Base-by-base conservation (phyloP, 352 stramenopile genomes). In the Phytophthora ramorum region DNA sequence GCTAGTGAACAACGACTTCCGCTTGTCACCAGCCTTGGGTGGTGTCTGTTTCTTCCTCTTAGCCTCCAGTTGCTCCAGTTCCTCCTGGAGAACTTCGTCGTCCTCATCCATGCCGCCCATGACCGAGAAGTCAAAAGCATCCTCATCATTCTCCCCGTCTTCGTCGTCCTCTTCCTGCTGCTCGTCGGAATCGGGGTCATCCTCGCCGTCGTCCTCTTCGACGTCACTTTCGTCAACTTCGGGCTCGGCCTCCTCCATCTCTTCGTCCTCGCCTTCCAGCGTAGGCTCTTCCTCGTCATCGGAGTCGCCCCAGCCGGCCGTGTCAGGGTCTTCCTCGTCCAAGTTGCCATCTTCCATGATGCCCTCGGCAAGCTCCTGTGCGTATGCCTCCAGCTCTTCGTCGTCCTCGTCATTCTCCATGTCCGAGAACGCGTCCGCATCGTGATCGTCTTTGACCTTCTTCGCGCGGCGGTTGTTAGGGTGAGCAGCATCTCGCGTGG, bases 321-420 rank as follows among this genome's bases (percentile, higher is more conserved):
- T 83, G n/a, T 94, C 79, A 0, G 80, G 79, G 55, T 96, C 85
- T 63, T 92, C 85, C 32, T 94, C 81, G 38, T 93, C 83, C 57
- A 88, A 65, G 50, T 92, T 75, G 41, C 74, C 88, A 41, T 96
- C 78, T 49, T 93, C 44, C 89, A 98, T 97, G 64, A 98, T 85
- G 0, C 85, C 85, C 54, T 97, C 81, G 4, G 93, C 93, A 60
- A 98, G 69, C 58, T 96, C 71, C 56, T 96, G 80, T 12, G 92
- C 93, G 60, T 93, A 98, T 20, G 82, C 87, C 40, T 97, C 90
- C 12, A 96, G 80, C 69, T 97, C 85, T 32, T 84, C 76, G 34
- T 97, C 92, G 5, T 92, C 84, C 13, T 81, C 87, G 2, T 43
- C 67, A 24, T 89, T 78, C 37, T 80, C 78, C 20, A 75, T 59